A percentile compares a stretch with the other conserved stretches of the same genome.
phyloP scores from a whole-genome alignment of 2,329 filamentous ascomycete genomes.

The Neurospora sp. region DNA sequence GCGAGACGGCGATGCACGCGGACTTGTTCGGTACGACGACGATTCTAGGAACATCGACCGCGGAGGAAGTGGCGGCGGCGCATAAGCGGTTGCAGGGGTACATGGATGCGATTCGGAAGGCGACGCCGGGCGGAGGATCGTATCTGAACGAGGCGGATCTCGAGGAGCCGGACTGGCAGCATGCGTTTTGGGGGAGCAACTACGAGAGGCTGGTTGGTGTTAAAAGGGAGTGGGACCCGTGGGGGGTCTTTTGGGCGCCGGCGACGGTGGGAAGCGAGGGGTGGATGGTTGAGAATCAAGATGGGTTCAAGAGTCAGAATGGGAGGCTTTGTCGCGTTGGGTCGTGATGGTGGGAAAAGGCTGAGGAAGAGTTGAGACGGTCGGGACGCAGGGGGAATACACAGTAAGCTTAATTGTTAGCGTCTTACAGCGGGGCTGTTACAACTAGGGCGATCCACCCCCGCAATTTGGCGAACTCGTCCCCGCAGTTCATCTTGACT shows the following conservation, averaged over 20 bases:
- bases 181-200: constrained; percentile 25
- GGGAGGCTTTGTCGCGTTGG: constrained; percentile 12
- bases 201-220: constrained; percentile 22
- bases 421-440: background rate
- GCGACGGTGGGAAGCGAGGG: constrained; percentile 26
- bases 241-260: constrained; percentile 24
- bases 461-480: too few species aligned
- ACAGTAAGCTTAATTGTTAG: background rate
- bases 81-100: constrained; percentile 8
- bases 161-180: constrained; percentile 24
- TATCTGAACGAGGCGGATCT: constrained; percentile 34
- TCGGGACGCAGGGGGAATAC: too few species aligned
- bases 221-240: constrained; percentile 30
- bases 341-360: background rate
- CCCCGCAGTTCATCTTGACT: too few species aligned
- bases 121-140: constrained; percentile 22
- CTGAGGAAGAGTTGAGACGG: background rate
- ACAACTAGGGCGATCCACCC: too few species aligned
- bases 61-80: constrained; percentile 2
- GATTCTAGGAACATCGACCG: constrained; percentile 1
- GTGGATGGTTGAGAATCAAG: constrained; percentile 27
- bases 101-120: constrained; percentile 13
- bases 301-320: constrained; percentile 23
- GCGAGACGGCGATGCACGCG: constrained; percentile 12
- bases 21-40: constrained; percentile 2